These are phyloP conservation scores for Blastobotrys ciferrii DNA, from an alignment of 1,139 yeast genomes.

Conservation along the genomic window DNA sequence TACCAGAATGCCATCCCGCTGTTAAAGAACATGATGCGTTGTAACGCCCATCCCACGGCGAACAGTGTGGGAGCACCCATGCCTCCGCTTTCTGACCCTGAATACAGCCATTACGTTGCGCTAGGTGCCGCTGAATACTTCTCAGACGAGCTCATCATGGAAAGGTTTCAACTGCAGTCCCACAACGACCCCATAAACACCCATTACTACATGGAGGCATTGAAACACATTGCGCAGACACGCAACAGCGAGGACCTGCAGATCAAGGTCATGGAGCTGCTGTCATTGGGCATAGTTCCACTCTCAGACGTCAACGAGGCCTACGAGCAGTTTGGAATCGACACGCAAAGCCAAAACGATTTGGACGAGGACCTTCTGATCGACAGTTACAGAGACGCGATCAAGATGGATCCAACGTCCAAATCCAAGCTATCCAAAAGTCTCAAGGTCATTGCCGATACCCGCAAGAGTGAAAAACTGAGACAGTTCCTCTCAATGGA, in stretches of 20 bases:
- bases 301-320: slow-evolving; percentile 57
- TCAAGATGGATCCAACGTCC: slow-evolving; percentile 19
- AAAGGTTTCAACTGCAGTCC: slow-evolving; percentile 58
- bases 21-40: slow-evolving; percentile 1
- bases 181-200: slow-evolving; percentile 52
- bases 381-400: slow-evolving; percentile 25
- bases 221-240: slow-evolving; percentile 47
- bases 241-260: slow-evolving; percentile 49
- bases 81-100: slow-evolving; percentile 10
- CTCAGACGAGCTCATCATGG: slow-evolving; percentile 58
- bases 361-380: slow-evolving; percentile 29
- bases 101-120: slow-evolving; percentile 41
- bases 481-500: slow-evolving; percentile 51
- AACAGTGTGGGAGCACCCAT: slow-evolving; percentile 2
- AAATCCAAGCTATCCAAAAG: slow-evolving; percentile 22
- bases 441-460: slow-evolving; percentile 26
- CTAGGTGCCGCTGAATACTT: slow-evolving; percentile 62
- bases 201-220: slow-evolving; percentile 69
- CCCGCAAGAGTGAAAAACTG: slow-evolving; percentile 43
- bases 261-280: slow-evolving; percentile 51
- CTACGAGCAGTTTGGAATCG: slow-evolving; percentile 53
- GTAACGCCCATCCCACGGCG: slow-evolving; percentile 3
- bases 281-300: slow-evolving; percentile 61
- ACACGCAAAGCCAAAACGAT: slow-evolving; percentile 24
- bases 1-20: slow-evolving; percentile 19